Evolutionary conservation across 345 rosid genomes (phyloP), one percentile per base, ranked within the genome.

Genomic region (Boechera divaricarpa): DNA sequence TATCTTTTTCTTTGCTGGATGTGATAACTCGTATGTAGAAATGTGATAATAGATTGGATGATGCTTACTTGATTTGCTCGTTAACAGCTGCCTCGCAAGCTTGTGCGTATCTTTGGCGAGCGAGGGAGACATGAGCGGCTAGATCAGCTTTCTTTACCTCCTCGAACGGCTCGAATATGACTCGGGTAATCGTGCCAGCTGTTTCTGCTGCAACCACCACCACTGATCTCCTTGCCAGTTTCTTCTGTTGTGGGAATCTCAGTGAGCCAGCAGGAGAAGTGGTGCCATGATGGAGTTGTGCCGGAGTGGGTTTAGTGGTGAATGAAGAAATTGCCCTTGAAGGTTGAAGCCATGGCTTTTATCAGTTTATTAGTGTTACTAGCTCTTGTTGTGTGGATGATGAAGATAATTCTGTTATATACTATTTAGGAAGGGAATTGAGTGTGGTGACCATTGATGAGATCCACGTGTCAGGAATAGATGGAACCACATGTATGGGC

Each of bases 361-460:
- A 57, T 31, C 32, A 31, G 32, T 31, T 31, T 31, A 31, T 31
- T 4, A 3, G 32, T 31, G 32, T 31, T 31, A 31, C 32, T 31
- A 29, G 32, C 21, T 18, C 15, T 52, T 52, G n/a, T 7, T 31
- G 2, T 60, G 64, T 60, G 64, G 31, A 13, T 63, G 52, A 44
- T 28, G 53, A 63, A 47, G 32, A 29, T 1, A 29, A 29, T 13
- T 13, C 44, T 44, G 6, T 42, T 73, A 69, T 74, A 45, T 26
- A 26, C 16, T 13, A 35, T 24, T 1, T 21, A 1, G 24, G 24
- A 21, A 21, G 24, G 24, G 10, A 26, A 38, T 16, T 9, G 61
- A 35, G 39, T 29, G 3, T 61, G 10, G 53, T 0, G 31, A 10
- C 82, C 85, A 88, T 84, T 63, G 55, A 89, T 83, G 10, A 41